A percentile compares a stretch with the other conserved stretches of the same genome.
phyloP scores from a whole-genome alignment of 768 basidiomycete genomes.

The Guyanaporus albipodus region DNA sequence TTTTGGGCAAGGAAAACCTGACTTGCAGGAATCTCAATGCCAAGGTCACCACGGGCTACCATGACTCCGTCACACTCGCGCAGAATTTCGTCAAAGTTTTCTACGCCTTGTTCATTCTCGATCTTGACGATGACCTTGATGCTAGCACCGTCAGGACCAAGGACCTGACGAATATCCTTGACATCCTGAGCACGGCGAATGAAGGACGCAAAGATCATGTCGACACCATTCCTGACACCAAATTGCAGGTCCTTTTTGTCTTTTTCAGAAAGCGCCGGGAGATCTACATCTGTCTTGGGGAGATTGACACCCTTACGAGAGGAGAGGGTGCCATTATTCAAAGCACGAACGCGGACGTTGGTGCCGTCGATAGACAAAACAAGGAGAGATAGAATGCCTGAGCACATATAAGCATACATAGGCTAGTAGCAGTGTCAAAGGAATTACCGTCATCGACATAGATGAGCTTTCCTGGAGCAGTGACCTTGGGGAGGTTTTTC shows the following conservation, averaged over 20 bases:
- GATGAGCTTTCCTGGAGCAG: constrained; percentile 94
- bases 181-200: constrained; percentile 96
- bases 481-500: constrained; percentile 93
- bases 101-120: constrained; percentile 98
- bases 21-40: constrained; percentile 99
- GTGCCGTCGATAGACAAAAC: constrained; percentile 84
- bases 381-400: constrained; percentile 84
- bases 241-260: constrained; percentile 94
- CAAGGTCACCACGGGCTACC: constrained; percentile 99
- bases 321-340: constrained; percentile 90
- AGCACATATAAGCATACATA: constrained; percentile 1
- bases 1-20: constrained; percentile 99
- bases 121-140: constrained; percentile 99
- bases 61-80: constrained; percentile 96
- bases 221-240: constrained; percentile 95
- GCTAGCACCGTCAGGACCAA: constrained; percentile 90
- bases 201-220: constrained; percentile 99
- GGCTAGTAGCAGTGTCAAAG: not conserved
- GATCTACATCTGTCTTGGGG: constrained; percentile 95
- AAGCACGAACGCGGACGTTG: constrained; percentile 75
- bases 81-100: constrained; percentile 98
- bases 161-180: constrained; percentile 84
- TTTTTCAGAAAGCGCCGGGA: constrained; percentile 96
- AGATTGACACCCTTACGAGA: constrained; percentile 99
- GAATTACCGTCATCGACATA: constrained; percentile 90